phyloP scores from a whole-genome alignment of 805 yeast genomes.

The Candida oleophila region DNA sequence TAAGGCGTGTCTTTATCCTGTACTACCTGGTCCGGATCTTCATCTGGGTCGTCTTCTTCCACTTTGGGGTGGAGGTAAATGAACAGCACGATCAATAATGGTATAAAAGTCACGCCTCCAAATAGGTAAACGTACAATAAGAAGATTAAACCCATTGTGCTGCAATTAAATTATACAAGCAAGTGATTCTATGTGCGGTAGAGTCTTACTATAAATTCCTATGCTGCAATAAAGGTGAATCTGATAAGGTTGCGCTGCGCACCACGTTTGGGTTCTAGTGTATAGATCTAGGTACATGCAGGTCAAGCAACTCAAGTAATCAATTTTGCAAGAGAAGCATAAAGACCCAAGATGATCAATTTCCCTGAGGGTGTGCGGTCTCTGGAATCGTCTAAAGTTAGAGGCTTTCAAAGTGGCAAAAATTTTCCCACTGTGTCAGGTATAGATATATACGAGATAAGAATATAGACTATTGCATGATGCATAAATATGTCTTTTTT shows the following conservation, averaged over 20 bases:
- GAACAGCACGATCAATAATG: slow-evolving; percentile 45
- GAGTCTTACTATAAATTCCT: too few relatives aligned
- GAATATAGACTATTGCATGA: too few relatives aligned
- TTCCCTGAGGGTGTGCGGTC: too few relatives aligned
- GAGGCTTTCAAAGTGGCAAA: too few relatives aligned
- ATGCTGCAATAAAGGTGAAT: too few relatives aligned
- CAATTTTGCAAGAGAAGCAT: too few relatives aligned
- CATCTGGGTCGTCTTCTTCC: slow-evolving; percentile 13
- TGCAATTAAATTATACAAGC: background rate
- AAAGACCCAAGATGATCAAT: too few relatives aligned
- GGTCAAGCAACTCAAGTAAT: background rate
- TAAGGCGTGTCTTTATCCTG: slow-evolving; percentile 24
- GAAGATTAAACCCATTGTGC: slow-evolving; percentile 11
- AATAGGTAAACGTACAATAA: slow-evolving; percentile 53
- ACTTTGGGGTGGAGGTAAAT: slow-evolving; percentile 41
- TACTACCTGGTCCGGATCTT: slow-evolving; percentile 16
- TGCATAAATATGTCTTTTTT: too few relatives aligned
- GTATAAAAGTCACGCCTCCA: slow-evolving; percentile 84
- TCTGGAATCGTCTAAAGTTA: too few relatives aligned
- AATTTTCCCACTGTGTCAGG: too few relatives aligned
- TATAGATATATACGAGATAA: too few relatives aligned
- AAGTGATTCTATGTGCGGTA: background rate
- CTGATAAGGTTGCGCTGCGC: background rate
- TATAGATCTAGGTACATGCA: background rate
- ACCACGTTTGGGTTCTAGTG: background rate